phyloP scores from a whole-genome alignment of 306 rosid species.

The Rubus parviflorus region DNA sequence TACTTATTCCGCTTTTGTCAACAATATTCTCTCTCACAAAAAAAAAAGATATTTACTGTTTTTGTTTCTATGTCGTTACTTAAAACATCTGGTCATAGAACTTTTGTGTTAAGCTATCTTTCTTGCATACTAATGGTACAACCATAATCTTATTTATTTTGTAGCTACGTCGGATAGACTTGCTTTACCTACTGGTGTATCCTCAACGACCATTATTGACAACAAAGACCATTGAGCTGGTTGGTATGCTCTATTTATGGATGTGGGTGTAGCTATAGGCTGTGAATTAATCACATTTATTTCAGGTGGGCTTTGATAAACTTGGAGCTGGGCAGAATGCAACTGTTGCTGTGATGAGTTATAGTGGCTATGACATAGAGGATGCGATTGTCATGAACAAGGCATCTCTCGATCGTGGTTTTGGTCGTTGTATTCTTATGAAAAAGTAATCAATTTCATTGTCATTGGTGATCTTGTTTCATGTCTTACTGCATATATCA shows the following conservation, averaged over 20 bases:
- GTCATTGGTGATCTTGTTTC: slow-evolving; percentile 25
- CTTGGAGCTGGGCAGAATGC: slow-evolving; percentile 99
- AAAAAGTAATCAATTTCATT: slow-evolving; percentile 52
- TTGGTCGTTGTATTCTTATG: slow-evolving; percentile 97
- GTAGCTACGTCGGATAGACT: slow-evolving; percentile 77
- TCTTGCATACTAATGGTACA: neutral
- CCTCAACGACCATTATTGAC: slow-evolving; percentile 94
- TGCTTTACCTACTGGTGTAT: slow-evolving; percentile 88
- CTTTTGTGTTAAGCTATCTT: neutral
- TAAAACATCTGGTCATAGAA: neutral
- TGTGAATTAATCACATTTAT: slow-evolving; percentile 25
- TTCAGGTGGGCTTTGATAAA: slow-evolving; percentile 93
- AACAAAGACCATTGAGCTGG: slow-evolving; percentile 92
- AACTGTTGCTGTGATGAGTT: slow-evolving; percentile 98
- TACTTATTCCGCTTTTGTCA: neutral
- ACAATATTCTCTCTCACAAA: neutral
- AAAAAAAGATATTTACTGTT: neutral
- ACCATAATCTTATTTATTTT: neutral
- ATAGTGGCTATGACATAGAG: slow-evolving; percentile 98
- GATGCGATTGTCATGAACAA: slow-evolving; percentile 99
- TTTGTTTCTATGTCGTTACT: neutral
- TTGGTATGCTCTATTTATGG: slow-evolving; percentile 39
- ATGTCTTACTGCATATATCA: neutral
- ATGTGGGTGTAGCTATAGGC: neutral
- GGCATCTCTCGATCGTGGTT: slow-evolving; percentile 96